phyloP scores from a whole-genome alignment of 169 alveolate genomes.

The Toxoplasma gondii region DNA sequence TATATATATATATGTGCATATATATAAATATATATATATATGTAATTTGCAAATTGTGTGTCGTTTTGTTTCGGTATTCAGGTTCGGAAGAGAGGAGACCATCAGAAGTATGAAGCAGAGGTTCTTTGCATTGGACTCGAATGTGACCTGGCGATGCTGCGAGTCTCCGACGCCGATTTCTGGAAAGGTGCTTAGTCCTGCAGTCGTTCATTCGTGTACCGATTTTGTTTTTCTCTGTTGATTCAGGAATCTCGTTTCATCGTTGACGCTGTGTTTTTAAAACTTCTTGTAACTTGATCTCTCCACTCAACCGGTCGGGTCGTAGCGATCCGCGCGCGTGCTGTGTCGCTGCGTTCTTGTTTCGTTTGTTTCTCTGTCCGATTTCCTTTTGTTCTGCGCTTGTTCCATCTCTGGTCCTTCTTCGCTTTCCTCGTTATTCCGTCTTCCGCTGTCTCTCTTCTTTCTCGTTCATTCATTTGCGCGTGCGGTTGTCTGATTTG shows the following conservation, averaged over 20 bases:
- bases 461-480: too few species aligned
- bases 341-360: too few species aligned
- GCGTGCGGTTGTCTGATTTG: too few species aligned
- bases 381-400: too few species aligned
- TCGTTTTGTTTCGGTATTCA: not conserved
- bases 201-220: not conserved
- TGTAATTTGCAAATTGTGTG: not conserved
- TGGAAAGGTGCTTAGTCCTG: slow-evolving; percentile 66
- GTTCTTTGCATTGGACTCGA: slow-evolving; percentile 68
- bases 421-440: too few species aligned
- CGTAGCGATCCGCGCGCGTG: too few species aligned
- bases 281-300: too few species aligned
- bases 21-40: not conserved
- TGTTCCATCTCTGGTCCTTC: too few species aligned
- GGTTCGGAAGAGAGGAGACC: slow-evolving; percentile 65
- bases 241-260: too few species aligned
- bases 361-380: too few species aligned
- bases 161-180: slow-evolving; percentile 58
- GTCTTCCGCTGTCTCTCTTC: not conserved
- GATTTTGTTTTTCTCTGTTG: slow-evolving; percentile 39
- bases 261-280: too few species aligned
- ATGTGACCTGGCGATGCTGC: slow-evolving; percentile 74
- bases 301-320: too few species aligned
- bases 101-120: slow-evolving; percentile 64
- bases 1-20: not conserved